Evolutionary conservation across 2,329 filamentous ascomycete species (phyloP).

Genomic region (Fusarium sp.): DNA sequence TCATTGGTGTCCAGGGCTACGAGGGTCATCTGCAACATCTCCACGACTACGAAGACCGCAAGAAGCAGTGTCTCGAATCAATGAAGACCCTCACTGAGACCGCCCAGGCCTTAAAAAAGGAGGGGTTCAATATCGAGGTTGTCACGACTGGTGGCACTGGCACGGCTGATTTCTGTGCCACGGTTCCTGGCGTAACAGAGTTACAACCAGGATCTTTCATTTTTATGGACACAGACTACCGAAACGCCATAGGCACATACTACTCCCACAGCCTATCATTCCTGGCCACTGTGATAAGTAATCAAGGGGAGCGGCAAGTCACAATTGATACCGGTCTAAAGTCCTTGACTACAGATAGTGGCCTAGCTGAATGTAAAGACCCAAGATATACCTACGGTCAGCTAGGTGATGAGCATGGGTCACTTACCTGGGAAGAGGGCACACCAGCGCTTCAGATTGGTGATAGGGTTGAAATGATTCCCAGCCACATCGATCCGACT

Average conservation of each 20-base stretch:
- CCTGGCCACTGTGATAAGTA: conserved; percentile 28
- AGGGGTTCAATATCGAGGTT: conserved; percentile 24
- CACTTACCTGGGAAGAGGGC: conserved; percentile 24
- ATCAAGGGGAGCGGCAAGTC: conserved; percentile 37
- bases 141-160: conserved; percentile 42
- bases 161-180: conserved; percentile 63
- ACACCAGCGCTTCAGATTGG: conserved; percentile 22
- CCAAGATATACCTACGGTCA: conserved; percentile 12
- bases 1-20: conserved; percentile 41
- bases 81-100: conserved; percentile 38
- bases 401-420: conserved; percentile 41
- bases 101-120: background rate
- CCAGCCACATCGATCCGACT: conserved; percentile 42
- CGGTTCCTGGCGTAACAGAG: conserved; percentile 66
- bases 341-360: conserved; percentile 38
- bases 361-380: conserved; percentile 37
- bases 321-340: conserved; percentile 40
- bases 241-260: conserved; percentile 64
- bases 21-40: conserved; percentile 41
- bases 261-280: conserved; percentile 60
- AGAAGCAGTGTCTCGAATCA: conserved; percentile 23
- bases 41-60: conserved; percentile 33
- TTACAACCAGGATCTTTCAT: conserved; percentile 69
- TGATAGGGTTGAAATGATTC: conserved; percentile 38
- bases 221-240: conserved; percentile 72